A percentile compares a stretch with the other conserved stretches of the same genome.
Evolutionary conservation across 805 yeast genomes (phyloP).

Genomic region (Sungouiella thailandica): DNA sequence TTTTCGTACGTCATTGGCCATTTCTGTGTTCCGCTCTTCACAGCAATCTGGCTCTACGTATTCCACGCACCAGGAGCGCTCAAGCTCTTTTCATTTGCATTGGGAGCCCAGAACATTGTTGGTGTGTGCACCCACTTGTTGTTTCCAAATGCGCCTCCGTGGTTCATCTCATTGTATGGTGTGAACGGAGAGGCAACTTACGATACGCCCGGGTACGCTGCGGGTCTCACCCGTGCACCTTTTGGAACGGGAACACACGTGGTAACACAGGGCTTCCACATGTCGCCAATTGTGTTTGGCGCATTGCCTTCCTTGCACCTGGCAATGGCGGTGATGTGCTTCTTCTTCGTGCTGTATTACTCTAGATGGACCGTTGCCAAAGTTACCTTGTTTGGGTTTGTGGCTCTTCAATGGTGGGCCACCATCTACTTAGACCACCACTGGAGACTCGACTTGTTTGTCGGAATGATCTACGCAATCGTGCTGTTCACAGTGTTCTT

Average conservation of each 20-base stretch:
- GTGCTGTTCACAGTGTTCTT: constrained; percentile 35
- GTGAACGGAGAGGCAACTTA: constrained; percentile 51
- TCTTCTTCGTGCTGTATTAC: constrained; percentile 40
- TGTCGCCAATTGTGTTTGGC: constrained; percentile 66
- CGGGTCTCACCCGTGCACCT: constrained; percentile 65
- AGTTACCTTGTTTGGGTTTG: constrained; percentile 37
- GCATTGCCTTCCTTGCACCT: constrained; percentile 60
- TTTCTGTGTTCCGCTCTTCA: constrained; percentile 54
- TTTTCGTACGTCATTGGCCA: constrained; percentile 58
- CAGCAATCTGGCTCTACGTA: constrained; percentile 58
- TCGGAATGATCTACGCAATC: constrained; percentile 52
- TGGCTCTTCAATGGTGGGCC: constrained; percentile 67
- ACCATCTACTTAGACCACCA: constrained; percentile 71
- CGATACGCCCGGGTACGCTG: constrained; percentile 64
- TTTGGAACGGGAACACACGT: constrained; percentile 57
- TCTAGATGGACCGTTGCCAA: constrained; percentile 31
- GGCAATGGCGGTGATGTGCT: constrained; percentile 55
- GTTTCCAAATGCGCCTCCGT: constrained; percentile 72
- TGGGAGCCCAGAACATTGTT: constrained; percentile 56
- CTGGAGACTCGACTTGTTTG: constrained; percentile 57
- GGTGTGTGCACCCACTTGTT: constrained; percentile 58
- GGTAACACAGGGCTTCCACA: constrained; percentile 58
- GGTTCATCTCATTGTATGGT: constrained; percentile 64
- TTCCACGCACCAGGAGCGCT: constrained; percentile 65
- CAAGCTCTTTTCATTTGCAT: constrained; percentile 46